Conservation (phyloP, 2,329 filamentous ascomycete genomes). For the Penicillium crustosum region DNA sequence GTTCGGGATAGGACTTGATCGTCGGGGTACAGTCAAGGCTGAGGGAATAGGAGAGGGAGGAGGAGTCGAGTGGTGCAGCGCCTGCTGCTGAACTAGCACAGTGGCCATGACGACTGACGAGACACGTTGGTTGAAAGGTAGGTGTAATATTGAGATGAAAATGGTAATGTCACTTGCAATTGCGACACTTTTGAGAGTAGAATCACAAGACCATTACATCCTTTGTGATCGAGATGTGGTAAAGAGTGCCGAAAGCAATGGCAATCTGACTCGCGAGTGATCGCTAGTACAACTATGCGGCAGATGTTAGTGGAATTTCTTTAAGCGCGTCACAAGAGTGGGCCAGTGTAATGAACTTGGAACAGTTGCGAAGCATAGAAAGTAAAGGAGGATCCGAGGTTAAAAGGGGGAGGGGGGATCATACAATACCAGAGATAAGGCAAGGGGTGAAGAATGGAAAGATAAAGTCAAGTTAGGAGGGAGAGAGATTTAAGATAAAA, state of each 20-base stretch:
- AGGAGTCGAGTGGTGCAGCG: constrained; percentile 50
- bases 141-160: not conserved
- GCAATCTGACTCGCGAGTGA: not conserved
- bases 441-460: constrained; percentile 16
- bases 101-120: constrained; percentile 42
- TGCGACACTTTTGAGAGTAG: not conserved
- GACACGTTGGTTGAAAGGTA: not conserved
- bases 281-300: not conserved
- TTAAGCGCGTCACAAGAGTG: not conserved
- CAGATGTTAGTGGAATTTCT: not conserved
- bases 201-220: constrained; percentile 20
- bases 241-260: not conserved
- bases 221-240: constrained; percentile 10
- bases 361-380: not conserved
- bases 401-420: not conserved
- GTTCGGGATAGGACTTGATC: constrained; percentile 70
- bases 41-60: constrained; percentile 48
- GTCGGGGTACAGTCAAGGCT: constrained; percentile 59
- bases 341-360: not conserved
- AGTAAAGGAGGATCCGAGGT: constrained; percentile 4
- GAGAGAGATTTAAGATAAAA: not conserved
- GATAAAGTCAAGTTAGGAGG: not conserved
- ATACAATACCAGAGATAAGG: constrained; percentile 17
- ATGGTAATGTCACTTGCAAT: not conserved
- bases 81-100: constrained; percentile 48